A percentile compares a stretch with the other conserved stretches of the same genome.
phyloP scores from a whole-genome alignment of 2,329 filamentous ascomycete genomes.

The Fusarium succisae region DNA sequence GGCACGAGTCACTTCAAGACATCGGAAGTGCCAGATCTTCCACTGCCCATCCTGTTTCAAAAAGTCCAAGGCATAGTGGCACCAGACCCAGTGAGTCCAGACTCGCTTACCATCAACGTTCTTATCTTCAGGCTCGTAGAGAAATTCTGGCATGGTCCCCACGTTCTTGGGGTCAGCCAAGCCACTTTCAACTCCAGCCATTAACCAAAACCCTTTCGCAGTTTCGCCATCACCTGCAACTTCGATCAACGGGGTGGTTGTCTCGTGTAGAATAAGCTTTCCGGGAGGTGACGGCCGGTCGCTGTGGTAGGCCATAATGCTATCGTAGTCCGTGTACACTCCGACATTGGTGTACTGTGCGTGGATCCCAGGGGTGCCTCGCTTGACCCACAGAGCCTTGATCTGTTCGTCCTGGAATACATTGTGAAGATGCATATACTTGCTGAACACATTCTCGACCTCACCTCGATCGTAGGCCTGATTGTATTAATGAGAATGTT shows the following conservation, averaged over 20 bases:
- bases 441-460: neutral
- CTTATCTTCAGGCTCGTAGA: neutral
- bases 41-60: neutral
- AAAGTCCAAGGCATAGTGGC: neutral
- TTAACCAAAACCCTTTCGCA: neutral
- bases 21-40: neutral
- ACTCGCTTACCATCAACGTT: neutral
- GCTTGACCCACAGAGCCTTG: neutral
- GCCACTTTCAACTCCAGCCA: neutral
- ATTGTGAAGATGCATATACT: neutral
- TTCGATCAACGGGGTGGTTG: neutral
- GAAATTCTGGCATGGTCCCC: neutral
- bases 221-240: neutral
- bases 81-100: neutral
- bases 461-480: neutral
- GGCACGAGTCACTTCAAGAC: neutral
- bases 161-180: neutral
- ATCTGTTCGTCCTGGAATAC: neutral
- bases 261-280: neutral
- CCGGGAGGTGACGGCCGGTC: accelerated
- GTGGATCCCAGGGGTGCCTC: neutral
- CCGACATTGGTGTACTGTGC: neutral
- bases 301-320: neutral
- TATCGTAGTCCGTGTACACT: neutral
- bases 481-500: accelerated